These are phyloP conservation scores for Ustulina deusta DNA, from an alignment of 2,329 filamentous ascomycete genomes.

Conservation along the genomic window DNA sequence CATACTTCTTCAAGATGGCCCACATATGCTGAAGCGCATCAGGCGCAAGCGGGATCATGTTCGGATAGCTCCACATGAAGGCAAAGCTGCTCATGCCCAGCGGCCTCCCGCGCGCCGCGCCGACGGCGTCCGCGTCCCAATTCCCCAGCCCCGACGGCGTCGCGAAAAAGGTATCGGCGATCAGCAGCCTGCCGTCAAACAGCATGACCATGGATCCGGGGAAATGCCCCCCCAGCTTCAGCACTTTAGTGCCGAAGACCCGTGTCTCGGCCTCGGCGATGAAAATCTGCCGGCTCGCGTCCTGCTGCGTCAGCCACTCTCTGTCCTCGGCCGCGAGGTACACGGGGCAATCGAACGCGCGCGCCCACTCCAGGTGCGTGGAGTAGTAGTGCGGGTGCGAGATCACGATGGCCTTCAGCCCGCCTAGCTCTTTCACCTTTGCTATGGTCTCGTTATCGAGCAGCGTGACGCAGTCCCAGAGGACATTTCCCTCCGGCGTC, in stretches of 20 bases:
- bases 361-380: constrained; percentile 79
- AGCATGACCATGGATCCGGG: constrained; percentile 77
- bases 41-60: constrained; percentile 77
- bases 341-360: constrained; percentile 75
- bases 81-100: constrained; percentile 66
- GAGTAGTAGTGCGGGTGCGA: constrained; percentile 87
- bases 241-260: constrained; percentile 55
- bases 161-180: constrained; percentile 82
- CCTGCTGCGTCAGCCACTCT: constrained; percentile 68
- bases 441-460: constrained; percentile 73
- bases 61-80: constrained; percentile 84
- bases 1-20: constrained; percentile 69
- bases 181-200: constrained; percentile 71
- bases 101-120: constrained; percentile 54
- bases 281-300: constrained; percentile 59
- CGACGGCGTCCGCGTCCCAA: constrained; percentile 60
- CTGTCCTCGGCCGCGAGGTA: constrained; percentile 75
- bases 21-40: constrained; percentile 76
- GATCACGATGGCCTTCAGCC: constrained; percentile 78
- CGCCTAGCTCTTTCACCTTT: constrained; percentile 70
- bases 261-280: constrained; percentile 58
- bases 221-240: constrained; percentile 85
- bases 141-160: constrained; percentile 69
- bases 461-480: constrained; percentile 83
- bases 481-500: constrained; percentile 75